Conservation (phyloP, 1,139 yeast species). For the Casaregolazyma lundiana region DNA sequence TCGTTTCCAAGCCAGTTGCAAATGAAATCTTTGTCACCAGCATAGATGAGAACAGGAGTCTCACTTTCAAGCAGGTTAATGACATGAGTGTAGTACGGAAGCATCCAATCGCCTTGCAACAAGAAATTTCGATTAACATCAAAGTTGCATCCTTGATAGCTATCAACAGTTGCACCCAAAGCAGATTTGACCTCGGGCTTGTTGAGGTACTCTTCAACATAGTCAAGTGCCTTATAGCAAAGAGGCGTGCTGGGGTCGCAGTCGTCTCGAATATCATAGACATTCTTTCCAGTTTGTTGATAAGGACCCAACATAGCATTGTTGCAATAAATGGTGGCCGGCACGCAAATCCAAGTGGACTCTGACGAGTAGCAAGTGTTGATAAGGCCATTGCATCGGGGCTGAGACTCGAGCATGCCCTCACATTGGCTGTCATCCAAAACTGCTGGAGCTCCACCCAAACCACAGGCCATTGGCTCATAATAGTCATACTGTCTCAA, state of each 20-base stretch:
- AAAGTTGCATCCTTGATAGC: conserved; percentile 70
- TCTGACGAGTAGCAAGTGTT: conserved; percentile 71
- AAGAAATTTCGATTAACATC: conserved; percentile 44
- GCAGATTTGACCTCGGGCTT: conserved; percentile 65
- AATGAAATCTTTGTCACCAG: conserved; percentile 86
- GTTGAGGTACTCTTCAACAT: conserved; percentile 65
- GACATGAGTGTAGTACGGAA: conserved; percentile 57
- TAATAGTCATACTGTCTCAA: conserved; percentile 83
- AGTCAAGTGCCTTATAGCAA: conserved; percentile 68
- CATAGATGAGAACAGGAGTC: conserved; percentile 73
- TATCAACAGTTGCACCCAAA: conserved; percentile 76
- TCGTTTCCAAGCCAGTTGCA: conserved; percentile 89
- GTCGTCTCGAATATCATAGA: conserved; percentile 81
- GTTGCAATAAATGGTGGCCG: conserved; percentile 88
- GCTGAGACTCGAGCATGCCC: conserved; percentile 64
- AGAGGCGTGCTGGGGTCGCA: conserved; percentile 68
- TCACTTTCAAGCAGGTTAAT: conserved; percentile 50
- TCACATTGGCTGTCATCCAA: conserved; percentile 73
- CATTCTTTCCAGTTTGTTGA: conserved; percentile 85
- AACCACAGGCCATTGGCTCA: conserved; percentile 97
- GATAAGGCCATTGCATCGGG: conserved; percentile 75
- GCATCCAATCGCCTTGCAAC: conserved; percentile 48
- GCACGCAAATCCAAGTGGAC: conserved; percentile 79
- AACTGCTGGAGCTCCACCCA: conserved; percentile 81
- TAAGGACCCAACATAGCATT: conserved; percentile 83